Conservation (phyloP, 2,329 filamentous ascomycete genomes). For the Microdochium paspali region DNA sequence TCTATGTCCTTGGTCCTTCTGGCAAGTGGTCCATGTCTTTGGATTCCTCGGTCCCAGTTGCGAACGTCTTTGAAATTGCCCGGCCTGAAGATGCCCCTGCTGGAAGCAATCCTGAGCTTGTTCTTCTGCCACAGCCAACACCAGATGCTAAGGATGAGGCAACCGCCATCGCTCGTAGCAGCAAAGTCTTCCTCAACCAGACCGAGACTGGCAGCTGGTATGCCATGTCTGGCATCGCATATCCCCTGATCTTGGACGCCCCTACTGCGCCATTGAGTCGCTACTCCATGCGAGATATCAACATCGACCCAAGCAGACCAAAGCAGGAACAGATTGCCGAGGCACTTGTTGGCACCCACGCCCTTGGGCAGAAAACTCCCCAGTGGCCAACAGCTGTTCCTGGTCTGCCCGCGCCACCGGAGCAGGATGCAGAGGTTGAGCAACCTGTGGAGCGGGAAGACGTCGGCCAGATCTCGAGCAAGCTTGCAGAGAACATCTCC, state of each 20-base stretch:
- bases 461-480: neutral
- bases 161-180: constrained; percentile 41
- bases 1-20: constrained; percentile 66
- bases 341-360: constrained; percentile 64
- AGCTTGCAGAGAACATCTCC: constrained; percentile 12
- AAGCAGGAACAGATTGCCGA: constrained; percentile 42
- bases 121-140: constrained; percentile 78
- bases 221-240: constrained; percentile 77
- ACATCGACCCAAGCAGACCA: constrained; percentile 4
- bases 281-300: neutral
- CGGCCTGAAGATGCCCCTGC: constrained; percentile 55
- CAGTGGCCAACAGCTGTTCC: neutral
- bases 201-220: constrained; percentile 88
- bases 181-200: constrained; percentile 75
- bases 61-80: constrained; percentile 80
- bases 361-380: constrained; percentile 23
- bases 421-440: neutral
- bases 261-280: constrained; percentile 23
- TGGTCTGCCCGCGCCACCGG: neutral
- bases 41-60: constrained; percentile 68
- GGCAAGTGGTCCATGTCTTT: constrained; percentile 54
- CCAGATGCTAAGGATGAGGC: constrained; percentile 47
- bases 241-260: constrained; percentile 73
- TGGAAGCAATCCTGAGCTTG: constrained; percentile 64
- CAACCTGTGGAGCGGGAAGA: neutral